These are phyloP conservation scores for Cytospora leucostoma DNA, from an alignment of 2,329 filamentous ascomycete genomes.

Conservation along the genomic window DNA sequence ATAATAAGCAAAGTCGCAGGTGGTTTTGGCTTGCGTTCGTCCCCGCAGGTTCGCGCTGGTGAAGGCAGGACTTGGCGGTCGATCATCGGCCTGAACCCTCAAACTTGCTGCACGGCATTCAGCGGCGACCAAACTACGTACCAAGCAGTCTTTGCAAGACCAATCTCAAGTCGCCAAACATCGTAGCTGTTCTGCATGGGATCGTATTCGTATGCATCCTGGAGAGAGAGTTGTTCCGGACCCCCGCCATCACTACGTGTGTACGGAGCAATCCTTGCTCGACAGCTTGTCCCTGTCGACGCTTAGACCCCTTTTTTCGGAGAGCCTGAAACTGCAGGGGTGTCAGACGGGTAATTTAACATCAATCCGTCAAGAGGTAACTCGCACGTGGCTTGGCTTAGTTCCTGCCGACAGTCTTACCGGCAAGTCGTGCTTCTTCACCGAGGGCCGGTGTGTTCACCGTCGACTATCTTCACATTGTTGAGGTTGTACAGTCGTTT, in stretches of 20 bases:
- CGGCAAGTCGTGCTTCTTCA: background rate
- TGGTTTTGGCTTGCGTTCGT: background rate
- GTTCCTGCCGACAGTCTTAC: background rate
- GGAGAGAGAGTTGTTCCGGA: conserved; percentile 9
- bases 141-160: conserved; percentile 11
- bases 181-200: conserved; percentile 15
- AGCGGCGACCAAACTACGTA: conserved; percentile 12
- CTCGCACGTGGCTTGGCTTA: conserved; percentile 11
- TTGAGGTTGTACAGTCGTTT: background rate
- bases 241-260: background rate
- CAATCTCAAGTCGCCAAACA: conserved; percentile 13
- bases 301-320: conserved; percentile 9
- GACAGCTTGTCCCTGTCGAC: conserved; percentile 15
- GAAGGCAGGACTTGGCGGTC: background rate
- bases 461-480: background rate
- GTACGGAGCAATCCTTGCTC: background rate
- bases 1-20: background rate
- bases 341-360: conserved; percentile 7
- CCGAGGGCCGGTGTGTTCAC: background rate
- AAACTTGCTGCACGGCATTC: conserved; percentile 7
- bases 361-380: conserved; percentile 4
- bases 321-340: conserved; percentile 21
- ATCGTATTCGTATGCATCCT: conserved; percentile 19
- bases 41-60: background rate
- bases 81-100: too few relatives aligned